These are phyloP conservation scores for Euphorbia lathyris DNA, from an alignment of 345 rosid species.

Conservation along the genomic window DNA sequence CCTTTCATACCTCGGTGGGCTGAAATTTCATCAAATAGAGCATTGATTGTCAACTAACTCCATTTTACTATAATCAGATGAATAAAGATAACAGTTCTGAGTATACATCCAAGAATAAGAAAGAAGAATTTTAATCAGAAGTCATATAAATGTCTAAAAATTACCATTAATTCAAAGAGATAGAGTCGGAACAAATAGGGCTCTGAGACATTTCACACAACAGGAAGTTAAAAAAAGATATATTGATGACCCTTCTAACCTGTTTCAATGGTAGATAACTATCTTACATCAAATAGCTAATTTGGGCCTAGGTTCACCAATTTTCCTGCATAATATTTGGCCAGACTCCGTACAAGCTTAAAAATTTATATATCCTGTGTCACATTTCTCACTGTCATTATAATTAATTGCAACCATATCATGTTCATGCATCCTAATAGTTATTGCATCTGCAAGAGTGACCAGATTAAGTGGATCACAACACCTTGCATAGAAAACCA, in stretches of 20 bases:
- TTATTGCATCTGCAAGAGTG: no score
- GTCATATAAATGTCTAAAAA: background rate
- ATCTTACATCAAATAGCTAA: background rate
- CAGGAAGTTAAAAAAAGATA: background rate
- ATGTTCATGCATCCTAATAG: background rate
- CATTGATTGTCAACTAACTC: background rate
- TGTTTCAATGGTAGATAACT: background rate
- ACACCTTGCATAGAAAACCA: no score
- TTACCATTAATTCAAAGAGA: background rate
- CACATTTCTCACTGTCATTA: constrained; percentile 3
- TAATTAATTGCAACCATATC: background rate
- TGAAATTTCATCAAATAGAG: constrained; percentile 27
- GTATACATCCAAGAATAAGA: background rate
- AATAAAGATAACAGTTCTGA: background rate
- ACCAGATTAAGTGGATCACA: no score
- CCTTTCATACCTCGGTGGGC: constrained; percentile 50
- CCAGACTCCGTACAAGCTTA: background rate
- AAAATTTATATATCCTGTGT: background rate
- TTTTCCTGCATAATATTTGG: background rate
- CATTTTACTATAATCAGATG: background rate
- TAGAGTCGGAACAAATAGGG: background rate
- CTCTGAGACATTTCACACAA: background rate
- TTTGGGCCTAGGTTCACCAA: background rate
- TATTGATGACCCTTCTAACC: no score
- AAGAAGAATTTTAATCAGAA: background rate